Conservation (phyloP, 2,329 filamentous ascomycete species). For the Botrytis porri region DNA sequence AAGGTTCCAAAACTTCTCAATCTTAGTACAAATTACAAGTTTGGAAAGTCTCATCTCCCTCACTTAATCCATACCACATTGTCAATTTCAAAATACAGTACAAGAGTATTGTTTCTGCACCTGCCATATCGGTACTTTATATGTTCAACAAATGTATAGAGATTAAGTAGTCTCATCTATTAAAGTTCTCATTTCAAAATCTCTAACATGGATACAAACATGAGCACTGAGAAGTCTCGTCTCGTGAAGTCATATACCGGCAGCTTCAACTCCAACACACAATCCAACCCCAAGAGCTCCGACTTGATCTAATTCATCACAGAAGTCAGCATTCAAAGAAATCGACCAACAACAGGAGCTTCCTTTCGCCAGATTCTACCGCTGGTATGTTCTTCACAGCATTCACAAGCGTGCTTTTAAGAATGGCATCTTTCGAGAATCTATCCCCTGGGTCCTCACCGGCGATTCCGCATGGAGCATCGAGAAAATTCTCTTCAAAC, state of each 20-base stretch:
- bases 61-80: background rate
- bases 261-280: background rate
- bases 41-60: background rate
- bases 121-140: background rate
- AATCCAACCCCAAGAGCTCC: too few species aligned
- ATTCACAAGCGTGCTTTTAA: conserved; percentile 18
- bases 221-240: background rate
- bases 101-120: background rate
- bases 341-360: background rate
- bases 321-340: background rate
- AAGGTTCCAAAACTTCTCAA: background rate
- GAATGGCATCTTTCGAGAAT: background rate
- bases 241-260: background rate
- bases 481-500: background rate
- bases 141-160: background rate
- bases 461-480: conserved; percentile 6
- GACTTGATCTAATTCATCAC: background rate
- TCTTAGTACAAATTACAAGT: background rate
- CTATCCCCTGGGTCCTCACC: background rate
- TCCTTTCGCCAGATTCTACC: conserved; percentile 4
- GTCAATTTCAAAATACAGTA: background rate
- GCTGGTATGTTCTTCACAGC: conserved; percentile 16
- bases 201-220: background rate
- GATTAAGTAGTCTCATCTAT: too few species aligned
- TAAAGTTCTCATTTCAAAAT: background rate